Base-by-base conservation (phyloP, 1,139 yeast species). In the Geotrichum bryndzae region DNA sequence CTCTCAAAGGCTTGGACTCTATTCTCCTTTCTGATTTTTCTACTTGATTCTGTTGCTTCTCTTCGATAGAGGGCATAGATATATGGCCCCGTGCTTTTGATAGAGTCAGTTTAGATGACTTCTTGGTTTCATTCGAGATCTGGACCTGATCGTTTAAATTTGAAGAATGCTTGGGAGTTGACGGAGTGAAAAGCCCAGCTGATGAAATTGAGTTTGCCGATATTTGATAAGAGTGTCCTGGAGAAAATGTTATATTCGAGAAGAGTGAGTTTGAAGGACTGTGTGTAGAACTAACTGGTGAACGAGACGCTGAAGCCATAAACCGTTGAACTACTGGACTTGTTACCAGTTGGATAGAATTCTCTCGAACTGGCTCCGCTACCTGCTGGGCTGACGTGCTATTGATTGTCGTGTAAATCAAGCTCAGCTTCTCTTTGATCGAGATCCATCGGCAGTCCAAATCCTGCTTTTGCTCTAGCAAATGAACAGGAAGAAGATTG, bases 391-490 rank as follows among this genome's bases (percentile, higher is more conserved):
- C 18, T 41, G 48, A 5, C 8, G 48, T n/a, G 48, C 18, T 41
- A 7, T 41, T 41, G 7, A 41, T n/a, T n/a, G 22, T 18, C 18
- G 18, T 41, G 22, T 15, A 41, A n/a, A 15, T 18, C 48, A 7
- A 7, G 22, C 22, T 15, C 10, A 41, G 48, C 31, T 55, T 55
- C 8, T 48, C 51, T 18, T 38, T n/a, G 7, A 55, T 33, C 31
- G 29, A 18, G 15, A 18, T 41, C 62, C 62, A 60, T 22, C 60
- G 53, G 13, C 15, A n/a, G n/a, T 57, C 58, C 2, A 60, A 35
- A 22, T 45, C 54, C 27, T 41, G 53, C 38, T 29, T 57, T 22
- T 57, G 62, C 25, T 60, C 56, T 10, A 50, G 31, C 23, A 60
- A 23, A 6, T 55, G 53, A 4, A 38, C 29, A 3, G 60, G 57